Evolutionary conservation across 768 basidiomycete genomes (phyloP).

Genomic region (Candolleomyces eurysporus): DNA sequence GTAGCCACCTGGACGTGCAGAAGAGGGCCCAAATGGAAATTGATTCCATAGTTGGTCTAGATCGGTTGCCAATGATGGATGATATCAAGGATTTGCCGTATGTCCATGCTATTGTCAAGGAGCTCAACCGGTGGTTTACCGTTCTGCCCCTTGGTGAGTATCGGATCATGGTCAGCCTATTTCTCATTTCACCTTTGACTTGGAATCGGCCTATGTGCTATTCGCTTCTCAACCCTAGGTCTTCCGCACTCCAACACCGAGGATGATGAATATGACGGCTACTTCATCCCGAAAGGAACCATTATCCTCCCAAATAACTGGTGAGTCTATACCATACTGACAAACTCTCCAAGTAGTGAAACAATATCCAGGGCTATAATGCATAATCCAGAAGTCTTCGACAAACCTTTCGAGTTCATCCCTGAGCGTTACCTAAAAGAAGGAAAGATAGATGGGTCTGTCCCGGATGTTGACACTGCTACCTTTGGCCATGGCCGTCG

Average conservation of each 20-base stretch:
- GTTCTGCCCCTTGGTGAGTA: conserved; percentile 9
- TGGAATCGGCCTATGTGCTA: not conserved
- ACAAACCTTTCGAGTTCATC: not conserved
- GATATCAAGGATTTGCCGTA: conserved; percentile 27
- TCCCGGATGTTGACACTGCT: not conserved
- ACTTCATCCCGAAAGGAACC: conserved; percentile 15
- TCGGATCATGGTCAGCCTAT: not conserved
- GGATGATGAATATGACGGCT: conserved; percentile 12
- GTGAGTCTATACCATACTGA: not conserved
- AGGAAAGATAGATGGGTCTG: not conserved
- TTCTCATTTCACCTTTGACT: too few relatives aligned
- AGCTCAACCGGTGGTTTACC: conserved; percentile 18
- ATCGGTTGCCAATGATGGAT: conserved; percentile 14
- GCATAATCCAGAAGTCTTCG: not conserved
- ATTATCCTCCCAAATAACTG: conserved; percentile 13
- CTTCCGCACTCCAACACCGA: not conserved
- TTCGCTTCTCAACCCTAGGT: not conserved
- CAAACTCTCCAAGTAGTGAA: too few relatives aligned
- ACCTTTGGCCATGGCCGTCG: not conserved
- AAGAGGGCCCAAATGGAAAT: conserved; percentile 22
- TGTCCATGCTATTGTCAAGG: conserved; percentile 30
- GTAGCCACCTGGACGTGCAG: conserved; percentile 13
- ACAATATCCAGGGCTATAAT: conserved; percentile 3
- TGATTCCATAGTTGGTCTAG: conserved; percentile 16
- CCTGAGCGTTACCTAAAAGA: conserved; percentile 10